Percentiles rank a stretch among this genome's conserved stretches.
These are phyloP conservation scores for Colletotrichum trifolii DNA, from an alignment of 2,329 filamentous ascomycete species.

Conservation along the genomic window DNA sequence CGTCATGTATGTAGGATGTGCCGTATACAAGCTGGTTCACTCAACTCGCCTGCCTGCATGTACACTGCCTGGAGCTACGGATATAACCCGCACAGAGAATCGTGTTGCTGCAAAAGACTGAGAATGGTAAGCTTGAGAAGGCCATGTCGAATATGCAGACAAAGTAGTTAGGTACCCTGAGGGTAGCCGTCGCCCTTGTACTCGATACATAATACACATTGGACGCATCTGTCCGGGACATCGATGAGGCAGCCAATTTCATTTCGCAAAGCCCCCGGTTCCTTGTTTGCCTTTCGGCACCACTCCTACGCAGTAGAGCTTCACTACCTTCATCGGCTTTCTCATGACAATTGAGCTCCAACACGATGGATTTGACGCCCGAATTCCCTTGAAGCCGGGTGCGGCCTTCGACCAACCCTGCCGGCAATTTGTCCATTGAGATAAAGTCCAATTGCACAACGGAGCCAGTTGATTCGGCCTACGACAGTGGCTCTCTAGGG, in stretches of 20 bases:
- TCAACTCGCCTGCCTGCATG: too few relatives aligned
- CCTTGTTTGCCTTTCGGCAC: constrained; percentile 1
- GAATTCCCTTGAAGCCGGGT: background rate
- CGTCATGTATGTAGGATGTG: constrained; percentile 2
- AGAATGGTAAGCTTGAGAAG: too few relatives aligned
- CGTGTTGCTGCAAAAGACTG: too few relatives aligned
- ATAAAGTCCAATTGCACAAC: background rate
- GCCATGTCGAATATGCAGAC: background rate
- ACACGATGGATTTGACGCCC: constrained; percentile 4
- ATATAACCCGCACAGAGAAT: too few relatives aligned
- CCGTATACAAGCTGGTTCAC: too few relatives aligned
- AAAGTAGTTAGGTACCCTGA: background rate
- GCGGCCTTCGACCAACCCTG: background rate
- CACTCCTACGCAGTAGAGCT: background rate
- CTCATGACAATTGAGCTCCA: background rate
- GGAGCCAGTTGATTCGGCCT: too few relatives aligned
- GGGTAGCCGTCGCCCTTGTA: background rate
- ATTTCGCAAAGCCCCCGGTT: constrained; percentile 12
- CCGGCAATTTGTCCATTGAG: background rate
- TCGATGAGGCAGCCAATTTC: constrained; percentile 12
- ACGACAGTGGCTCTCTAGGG: too few relatives aligned
- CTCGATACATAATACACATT: background rate
- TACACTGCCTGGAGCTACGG: too few relatives aligned
- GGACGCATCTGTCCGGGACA: background rate
- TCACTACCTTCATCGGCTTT: background rate